Evolutionary conservation across 441 rosid species (phyloP), one percentile per base, ranked within the genome.

Genomic region (Lepidium campestre): DNA sequence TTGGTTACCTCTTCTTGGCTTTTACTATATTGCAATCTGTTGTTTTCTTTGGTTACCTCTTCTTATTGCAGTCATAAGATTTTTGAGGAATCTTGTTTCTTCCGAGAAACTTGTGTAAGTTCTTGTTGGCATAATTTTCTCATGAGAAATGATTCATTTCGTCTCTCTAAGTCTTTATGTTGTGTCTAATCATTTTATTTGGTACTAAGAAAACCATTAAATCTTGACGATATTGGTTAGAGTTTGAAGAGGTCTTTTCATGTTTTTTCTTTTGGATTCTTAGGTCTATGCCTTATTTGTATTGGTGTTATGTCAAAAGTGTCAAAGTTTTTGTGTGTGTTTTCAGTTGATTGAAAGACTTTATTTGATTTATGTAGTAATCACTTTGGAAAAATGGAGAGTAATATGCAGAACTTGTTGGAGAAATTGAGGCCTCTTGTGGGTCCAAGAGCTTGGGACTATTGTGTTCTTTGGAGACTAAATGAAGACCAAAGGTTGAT

Each of bases 401-500:
- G 74, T 60, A 73, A 25, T 57, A 70, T 81, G 54, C 82, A 78
- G 22, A 75, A 75, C 57, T 75, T 82, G 56, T 78, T 74, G 87
- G 94, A 85, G 62, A 85, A 83, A 75, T 68, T 90, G 14, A 86
- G 98, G 58, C 83, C 84, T 31, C 78, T 93, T 5, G 94, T 90
- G 55, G 94, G 94, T 45, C 68, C 75, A 8, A 76, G 78, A 31
- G 86, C 86, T 27, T 90, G 97, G 97, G 92, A 90, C 62, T 90
- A 85, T 72, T 88, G 96, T 57, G 82, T 85, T 72, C 79, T 86
- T 52, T 93, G 98, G 98, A 86, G 77, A 72, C 53, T 90, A 58
- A 81, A 83, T 41, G 91, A 88, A 40, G 90, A 90, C 74, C 98
- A 85, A 78, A 93, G 97, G 97, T 93, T 14, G 14, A 40, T 41